These are phyloP conservation scores for Sphaerulina populicola DNA, from an alignment of 2,329 filamentous ascomycete genomes.

Conservation along the genomic window DNA sequence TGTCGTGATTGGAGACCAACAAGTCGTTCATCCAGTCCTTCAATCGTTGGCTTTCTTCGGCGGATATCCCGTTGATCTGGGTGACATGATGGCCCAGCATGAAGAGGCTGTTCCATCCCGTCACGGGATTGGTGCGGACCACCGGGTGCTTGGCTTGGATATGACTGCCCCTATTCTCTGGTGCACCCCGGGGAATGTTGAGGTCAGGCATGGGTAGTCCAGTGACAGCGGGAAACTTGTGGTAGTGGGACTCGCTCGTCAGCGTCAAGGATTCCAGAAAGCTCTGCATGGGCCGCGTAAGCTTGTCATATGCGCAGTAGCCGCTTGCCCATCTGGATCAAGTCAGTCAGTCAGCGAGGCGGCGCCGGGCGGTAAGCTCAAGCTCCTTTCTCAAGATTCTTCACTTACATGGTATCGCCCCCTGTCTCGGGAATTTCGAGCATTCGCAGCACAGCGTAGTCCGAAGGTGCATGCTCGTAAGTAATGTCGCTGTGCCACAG, in stretches of 20 bases:
- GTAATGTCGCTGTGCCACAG: conserved; percentile 46
- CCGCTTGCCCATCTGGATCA: conserved; percentile 61
- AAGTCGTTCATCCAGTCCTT: conserved; percentile 13
- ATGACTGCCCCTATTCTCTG: conserved; percentile 17
- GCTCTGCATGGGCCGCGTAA: too few species aligned
- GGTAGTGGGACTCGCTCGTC: too few species aligned
- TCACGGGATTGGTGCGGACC: conserved; percentile 53
- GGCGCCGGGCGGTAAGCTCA: too few species aligned
- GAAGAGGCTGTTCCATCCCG: conserved; percentile 54
- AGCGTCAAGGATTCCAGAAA: too few species aligned
- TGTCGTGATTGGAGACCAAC: conserved; percentile 46
- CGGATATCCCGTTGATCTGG: too few species aligned
- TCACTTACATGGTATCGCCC: conserved; percentile 51
- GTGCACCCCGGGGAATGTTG: conserved; percentile 25
- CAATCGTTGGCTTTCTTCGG: too few species aligned
- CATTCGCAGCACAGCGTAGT: conserved; percentile 56
- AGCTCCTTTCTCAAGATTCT: too few species aligned
- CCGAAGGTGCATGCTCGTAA: conserved; percentile 56
- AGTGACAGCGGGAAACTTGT: too few species aligned
- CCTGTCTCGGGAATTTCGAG: conserved; percentile 48
- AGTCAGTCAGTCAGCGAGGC: too few species aligned
- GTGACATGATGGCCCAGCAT: conserved; percentile 41
- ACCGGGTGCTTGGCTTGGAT: conserved; percentile 40
- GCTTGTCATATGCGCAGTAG: conserved; percentile 61
- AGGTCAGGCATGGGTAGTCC: too few species aligned